A percentile compares a stretch with the other conserved stretches of the same genome.
Evolutionary conservation across 192 early-diverging fungal genomes (phyloP).

Genomic region (Lobosporangium transversale): DNA sequence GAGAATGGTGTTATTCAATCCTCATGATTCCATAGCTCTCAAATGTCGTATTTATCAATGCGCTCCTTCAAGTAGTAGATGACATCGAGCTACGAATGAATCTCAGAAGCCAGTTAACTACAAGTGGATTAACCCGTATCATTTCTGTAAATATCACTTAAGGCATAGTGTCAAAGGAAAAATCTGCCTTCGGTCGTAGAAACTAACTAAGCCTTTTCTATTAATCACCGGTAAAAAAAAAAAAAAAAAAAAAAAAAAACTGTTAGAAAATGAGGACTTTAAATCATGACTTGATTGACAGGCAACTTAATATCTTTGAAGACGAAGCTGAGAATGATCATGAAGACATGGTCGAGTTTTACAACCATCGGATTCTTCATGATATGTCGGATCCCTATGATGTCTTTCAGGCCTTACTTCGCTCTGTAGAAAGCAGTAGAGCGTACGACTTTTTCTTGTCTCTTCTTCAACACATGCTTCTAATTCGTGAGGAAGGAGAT

Average conservation of each 20-base stretch:
- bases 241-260: no score
- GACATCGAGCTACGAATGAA: conserved; percentile 80
- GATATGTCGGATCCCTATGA: conserved; percentile 79
- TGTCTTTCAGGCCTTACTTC: conserved; percentile 75
- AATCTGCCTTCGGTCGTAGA: no score
- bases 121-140: conserved; percentile 72
- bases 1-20: no score
- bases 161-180: no score
- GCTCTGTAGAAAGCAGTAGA: conserved; percentile 75
- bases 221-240: not conserved
- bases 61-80: conserved; percentile 75
- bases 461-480: conserved; percentile 76
- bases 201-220: no score
- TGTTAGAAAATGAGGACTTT: conserved; percentile 67
- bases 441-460: conserved; percentile 79
- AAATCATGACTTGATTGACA: conserved; percentile 66
- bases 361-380: conserved; percentile 70
- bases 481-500: conserved; percentile 75
- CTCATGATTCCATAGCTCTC: no score
- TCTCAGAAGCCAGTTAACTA: conserved; percentile 76
- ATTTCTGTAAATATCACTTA: conserved; percentile 56
- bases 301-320: conserved; percentile 74
- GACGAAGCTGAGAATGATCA: conserved; percentile 69
- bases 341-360: conserved; percentile 62
- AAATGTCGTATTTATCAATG: conserved; percentile 81